Conservation (phyloP, 2,329 filamentous ascomycete genomes). For the Arthrobotrys iridis region DNA sequence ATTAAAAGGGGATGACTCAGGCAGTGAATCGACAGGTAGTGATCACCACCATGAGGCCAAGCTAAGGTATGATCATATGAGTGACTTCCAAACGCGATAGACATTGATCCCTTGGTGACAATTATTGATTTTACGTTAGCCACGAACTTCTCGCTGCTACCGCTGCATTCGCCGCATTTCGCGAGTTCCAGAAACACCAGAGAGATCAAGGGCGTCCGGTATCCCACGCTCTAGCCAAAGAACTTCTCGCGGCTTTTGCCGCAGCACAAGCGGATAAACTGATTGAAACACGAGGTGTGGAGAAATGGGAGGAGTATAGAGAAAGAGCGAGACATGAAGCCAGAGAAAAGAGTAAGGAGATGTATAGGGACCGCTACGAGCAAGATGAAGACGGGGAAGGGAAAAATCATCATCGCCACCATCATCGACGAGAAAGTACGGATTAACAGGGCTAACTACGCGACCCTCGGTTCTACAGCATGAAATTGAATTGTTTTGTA, state of each 20-base stretch:
- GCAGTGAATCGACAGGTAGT: not conserved
- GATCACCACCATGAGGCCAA: constrained; percentile 14
- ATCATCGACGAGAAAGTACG: not conserved
- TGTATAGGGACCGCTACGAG: constrained; percentile 37
- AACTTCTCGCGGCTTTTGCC: constrained; percentile 77
- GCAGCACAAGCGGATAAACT: constrained; percentile 81
- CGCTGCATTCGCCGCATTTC: constrained; percentile 81
- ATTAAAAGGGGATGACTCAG: constrained; percentile 17
- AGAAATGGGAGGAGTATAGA: constrained; percentile 61
- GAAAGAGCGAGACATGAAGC: constrained; percentile 32
- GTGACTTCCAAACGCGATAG: not conserved
- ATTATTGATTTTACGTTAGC: constrained; percentile 63
- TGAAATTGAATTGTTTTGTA: not conserved
- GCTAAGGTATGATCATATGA: constrained; percentile 17
- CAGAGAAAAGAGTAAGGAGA: constrained; percentile 30
- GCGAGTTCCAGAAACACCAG: constrained; percentile 80
- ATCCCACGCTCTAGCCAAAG: constrained; percentile 79
- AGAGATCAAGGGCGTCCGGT: constrained; percentile 76
- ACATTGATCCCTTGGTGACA: not conserved
- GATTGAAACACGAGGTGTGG: constrained; percentile 72
- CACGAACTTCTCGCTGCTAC: constrained; percentile 81
- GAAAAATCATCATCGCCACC: constrained; percentile 9
- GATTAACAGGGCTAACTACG: not conserved
- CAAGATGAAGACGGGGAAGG: constrained; percentile 5
- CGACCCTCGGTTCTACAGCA: too few species aligned